Evolutionary conservation across 306 rosid species (phyloP).

Genomic region (Heteromeles arbutifolia): DNA sequence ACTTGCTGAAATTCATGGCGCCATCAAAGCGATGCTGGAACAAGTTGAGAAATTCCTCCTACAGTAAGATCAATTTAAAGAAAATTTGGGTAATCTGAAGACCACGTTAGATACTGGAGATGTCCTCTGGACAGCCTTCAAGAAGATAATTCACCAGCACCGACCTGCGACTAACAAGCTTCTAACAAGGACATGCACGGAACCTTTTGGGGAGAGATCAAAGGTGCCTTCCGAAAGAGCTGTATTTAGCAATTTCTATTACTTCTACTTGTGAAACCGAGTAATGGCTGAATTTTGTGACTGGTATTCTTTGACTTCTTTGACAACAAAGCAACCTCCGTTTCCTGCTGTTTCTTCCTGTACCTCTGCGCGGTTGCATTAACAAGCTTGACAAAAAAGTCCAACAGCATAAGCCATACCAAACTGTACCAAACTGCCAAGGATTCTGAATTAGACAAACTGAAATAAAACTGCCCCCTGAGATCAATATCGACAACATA

Average conservation of each 20-base stretch:
- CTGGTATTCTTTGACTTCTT: not conserved
- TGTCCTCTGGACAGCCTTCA: no score
- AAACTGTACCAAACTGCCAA: constrained; percentile 76
- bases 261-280: constrained; percentile 17
- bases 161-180: constrained; percentile 36
- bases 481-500: not conserved
- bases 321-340: no score
- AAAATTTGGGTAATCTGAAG: no score
- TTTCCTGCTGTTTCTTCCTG: no score
- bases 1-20: no score
- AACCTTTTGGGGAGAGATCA: constrained; percentile 12
- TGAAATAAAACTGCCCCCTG: not conserved
- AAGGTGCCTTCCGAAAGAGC: constrained; percentile 25
- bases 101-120: no score
- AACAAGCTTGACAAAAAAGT: constrained; percentile 42
- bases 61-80: no score
- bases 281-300: not conserved
- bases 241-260: constrained; percentile 17
- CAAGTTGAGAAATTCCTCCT: no score
- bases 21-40: no score
- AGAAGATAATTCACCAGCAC: no score
- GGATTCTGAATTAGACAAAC: not conserved
- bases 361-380: no score
- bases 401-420: constrained; percentile 95
- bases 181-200: constrained; percentile 21